Evolutionary conservation across 805 yeast genomes (phyloP).

Genomic region (Hanseniaspora nectarophila): DNA sequence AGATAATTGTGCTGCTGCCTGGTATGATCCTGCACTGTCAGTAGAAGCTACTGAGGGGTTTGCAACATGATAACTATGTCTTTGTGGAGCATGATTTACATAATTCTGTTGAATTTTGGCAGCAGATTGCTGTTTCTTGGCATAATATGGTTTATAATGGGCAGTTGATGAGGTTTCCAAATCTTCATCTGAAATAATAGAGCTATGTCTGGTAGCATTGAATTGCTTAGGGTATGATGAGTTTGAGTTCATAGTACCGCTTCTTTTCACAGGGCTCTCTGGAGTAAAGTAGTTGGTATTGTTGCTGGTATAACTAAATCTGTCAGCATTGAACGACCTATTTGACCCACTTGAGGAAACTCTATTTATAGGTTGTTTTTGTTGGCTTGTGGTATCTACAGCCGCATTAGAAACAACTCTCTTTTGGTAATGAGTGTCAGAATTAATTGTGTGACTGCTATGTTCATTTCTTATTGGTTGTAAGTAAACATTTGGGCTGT

Average conservation of each 20-base stretch:
- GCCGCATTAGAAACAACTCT: conserved; percentile 6
- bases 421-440: not conserved
- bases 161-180: not conserved
- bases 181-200: not conserved
- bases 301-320: not conserved
- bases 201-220: conserved; percentile 3
- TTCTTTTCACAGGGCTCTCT: not conserved
- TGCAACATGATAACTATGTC: conserved; percentile 7
- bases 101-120: not conserved
- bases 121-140: conserved; percentile 5
- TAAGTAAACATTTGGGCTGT: conserved; percentile 2
- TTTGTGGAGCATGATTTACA: not conserved
- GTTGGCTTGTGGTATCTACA: not conserved
- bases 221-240: not conserved
- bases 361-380: not conserved
- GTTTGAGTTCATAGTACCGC: not conserved
- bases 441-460: not conserved
- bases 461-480: not conserved
- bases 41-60: not conserved
- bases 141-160: conserved; percentile 12
- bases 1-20: not conserved
- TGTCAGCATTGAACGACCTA: not conserved
- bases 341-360: conserved; percentile 1
- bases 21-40: not conserved
- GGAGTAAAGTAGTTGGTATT: not conserved